Percentiles rank a stretch among this genome's conserved stretches.
Conservation (phyloP, 352 stramenopile genomes). For the Phytopythium aichiense region DNA sequence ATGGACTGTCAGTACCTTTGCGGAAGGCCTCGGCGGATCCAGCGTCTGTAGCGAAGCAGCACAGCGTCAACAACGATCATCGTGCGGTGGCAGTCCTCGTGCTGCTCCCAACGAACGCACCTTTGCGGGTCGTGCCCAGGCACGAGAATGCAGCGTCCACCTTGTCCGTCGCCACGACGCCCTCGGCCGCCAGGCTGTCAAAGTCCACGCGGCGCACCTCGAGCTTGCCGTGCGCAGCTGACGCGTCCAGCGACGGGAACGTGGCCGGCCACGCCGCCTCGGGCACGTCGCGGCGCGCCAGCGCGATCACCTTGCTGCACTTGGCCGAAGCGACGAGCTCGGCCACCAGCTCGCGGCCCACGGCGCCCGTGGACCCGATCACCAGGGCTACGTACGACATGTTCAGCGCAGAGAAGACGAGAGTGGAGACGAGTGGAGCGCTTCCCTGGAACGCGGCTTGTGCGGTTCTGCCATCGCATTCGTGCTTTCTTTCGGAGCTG, state of each 20-base stretch:
- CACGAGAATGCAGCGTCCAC: constrained; percentile 70
- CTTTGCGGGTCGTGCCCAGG: constrained; percentile 66
- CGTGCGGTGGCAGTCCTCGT: too few species aligned
- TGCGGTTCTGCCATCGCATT: not conserved
- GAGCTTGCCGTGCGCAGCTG: constrained; percentile 43
- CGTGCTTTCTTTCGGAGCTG: not conserved
- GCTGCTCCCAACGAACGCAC: constrained; percentile 8
- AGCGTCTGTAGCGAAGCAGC: constrained; percentile 20
- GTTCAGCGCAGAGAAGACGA: not conserved
- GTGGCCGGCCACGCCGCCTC: constrained; percentile 30
- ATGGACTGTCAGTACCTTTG: constrained; percentile 36
- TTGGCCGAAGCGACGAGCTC: constrained; percentile 57
- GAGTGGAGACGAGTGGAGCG: not conserved
- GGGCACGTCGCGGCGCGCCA: constrained; percentile 59
- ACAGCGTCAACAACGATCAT: not conserved
- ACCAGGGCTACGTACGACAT: constrained; percentile 61
- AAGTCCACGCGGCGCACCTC: constrained; percentile 61
- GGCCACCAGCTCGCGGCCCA: constrained; percentile 66
- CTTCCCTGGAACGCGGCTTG: not conserved
- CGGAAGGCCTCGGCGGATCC: constrained; percentile 61
- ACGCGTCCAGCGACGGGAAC: constrained; percentile 48
- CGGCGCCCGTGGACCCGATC: constrained; percentile 65
- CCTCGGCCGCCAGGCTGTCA: constrained; percentile 31
- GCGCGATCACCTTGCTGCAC: constrained; percentile 67
- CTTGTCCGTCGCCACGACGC: constrained; percentile 33